Percentiles rank a stretch among this genome's conserved stretches.
phyloP scores from a whole-genome alignment of 2,329 filamentous ascomycete genomes.

The Sarocladium kiliense region DNA sequence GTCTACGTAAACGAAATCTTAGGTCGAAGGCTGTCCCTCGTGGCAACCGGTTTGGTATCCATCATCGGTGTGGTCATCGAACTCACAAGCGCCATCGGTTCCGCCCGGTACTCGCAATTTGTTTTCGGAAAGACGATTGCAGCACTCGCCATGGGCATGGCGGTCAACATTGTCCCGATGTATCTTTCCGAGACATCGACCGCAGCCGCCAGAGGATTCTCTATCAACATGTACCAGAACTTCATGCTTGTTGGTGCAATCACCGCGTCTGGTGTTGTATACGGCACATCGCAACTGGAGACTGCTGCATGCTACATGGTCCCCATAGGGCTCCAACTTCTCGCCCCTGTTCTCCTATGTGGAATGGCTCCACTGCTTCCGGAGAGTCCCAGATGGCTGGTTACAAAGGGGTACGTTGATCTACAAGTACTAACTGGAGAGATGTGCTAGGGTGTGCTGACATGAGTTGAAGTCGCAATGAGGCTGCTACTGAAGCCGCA shows the following conservation, averaged over 20 bases:
- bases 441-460: neutral
- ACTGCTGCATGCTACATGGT: slow-evolving; percentile 3
- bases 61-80: neutral
- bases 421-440: neutral
- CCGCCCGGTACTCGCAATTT: neutral
- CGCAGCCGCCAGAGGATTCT: neutral
- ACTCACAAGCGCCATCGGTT: neutral
- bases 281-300: slow-evolving; percentile 1
- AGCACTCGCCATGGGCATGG: slow-evolving; percentile 2
- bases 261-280: neutral
- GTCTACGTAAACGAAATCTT: neutral
- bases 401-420: neutral
- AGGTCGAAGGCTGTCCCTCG: neutral
- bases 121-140: slow-evolving; percentile 3
- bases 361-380: neutral
- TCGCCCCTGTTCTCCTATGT: neutral
- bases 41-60: neutral
- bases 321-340: neutral
- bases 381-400: neutral
- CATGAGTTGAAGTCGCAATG: neutral
- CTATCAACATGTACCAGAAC: slow-evolving; percentile 1
- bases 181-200: neutral
- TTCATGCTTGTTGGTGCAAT: slow-evolving; percentile 1
- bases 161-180: slow-evolving; percentile 4
- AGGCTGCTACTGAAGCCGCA: neutral